These are phyloP conservation scores for Backusella luteola DNA, from an alignment of 192 early-diverging fungal species.

Conservation along the genomic window DNA sequence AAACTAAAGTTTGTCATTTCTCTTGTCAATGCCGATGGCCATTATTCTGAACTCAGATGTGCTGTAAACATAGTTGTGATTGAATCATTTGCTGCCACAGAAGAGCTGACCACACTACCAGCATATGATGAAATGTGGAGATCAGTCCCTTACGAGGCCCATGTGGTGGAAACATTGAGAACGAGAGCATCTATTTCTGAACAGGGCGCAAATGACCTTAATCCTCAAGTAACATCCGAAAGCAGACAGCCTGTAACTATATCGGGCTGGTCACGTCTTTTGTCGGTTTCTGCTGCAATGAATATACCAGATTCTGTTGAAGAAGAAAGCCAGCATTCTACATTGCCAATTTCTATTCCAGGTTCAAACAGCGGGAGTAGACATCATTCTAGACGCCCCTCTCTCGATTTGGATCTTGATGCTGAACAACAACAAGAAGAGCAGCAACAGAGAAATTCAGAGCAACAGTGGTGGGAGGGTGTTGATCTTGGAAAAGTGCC, in stretches of 20 bases:
- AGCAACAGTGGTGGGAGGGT: conserved; percentile 4
- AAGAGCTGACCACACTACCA: conserved; percentile 25
- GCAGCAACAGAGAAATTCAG: background rate
- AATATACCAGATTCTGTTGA: background rate
- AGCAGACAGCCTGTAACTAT: conserved; percentile 19
- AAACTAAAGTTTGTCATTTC: conserved; percentile 38
- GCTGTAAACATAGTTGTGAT: conserved; percentile 34
- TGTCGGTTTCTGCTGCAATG: conserved; percentile 14
- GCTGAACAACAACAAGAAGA: background rate
- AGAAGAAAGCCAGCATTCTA: background rate
- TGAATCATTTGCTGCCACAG: conserved; percentile 22
- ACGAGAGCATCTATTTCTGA: conserved; percentile 2
- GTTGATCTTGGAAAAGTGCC: conserved; percentile 16
- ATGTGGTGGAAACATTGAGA: conserved; percentile 17
- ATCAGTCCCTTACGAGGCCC: conserved; percentile 33
- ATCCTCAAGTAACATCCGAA: background rate
- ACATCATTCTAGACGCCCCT: conserved; percentile 9
- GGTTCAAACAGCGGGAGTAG: conserved; percentile 7
- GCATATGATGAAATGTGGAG: conserved; percentile 33
- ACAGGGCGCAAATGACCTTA: background rate
- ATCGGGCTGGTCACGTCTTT: conserved; percentile 16
- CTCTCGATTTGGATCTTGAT: background rate
- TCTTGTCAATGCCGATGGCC: conserved; percentile 32
- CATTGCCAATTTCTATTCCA: conserved; percentile 10
- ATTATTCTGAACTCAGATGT: conserved; percentile 38